Evolutionary conservation across 192 early-diverging fungal genomes (phyloP).

Genomic region (Coemansia sp.): DNA sequence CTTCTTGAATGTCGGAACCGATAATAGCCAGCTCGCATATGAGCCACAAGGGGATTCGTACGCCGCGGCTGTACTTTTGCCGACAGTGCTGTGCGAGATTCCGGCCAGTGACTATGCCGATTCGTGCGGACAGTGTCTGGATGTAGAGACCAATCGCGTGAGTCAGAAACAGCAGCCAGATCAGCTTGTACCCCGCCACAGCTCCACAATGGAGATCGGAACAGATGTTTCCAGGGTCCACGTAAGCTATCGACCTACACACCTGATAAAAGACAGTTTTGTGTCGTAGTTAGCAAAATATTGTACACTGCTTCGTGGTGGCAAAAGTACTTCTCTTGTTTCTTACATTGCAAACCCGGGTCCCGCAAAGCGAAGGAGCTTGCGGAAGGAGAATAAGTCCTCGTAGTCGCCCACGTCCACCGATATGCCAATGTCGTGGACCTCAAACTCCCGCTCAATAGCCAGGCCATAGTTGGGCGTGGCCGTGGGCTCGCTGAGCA

Average conservation of each 20-base stretch:
- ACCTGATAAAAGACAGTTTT: not conserved
- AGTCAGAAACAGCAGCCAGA: conserved; percentile 65
- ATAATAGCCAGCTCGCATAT: conserved; percentile 68
- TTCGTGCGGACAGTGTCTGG: conserved; percentile 60
- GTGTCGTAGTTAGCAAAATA: not conserved
- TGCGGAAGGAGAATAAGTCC: conserved; percentile 57
- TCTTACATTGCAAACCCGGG: conserved; percentile 60
- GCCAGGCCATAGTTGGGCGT: conserved; percentile 14
- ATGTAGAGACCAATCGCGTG: conserved; percentile 64
- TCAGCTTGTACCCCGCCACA: conserved; percentile 63
- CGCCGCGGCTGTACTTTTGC: conserved; percentile 38
- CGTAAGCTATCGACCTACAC: conserved; percentile 61
- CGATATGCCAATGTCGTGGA: conserved; percentile 36
- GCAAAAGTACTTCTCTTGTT: not conserved
- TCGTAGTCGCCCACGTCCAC: conserved; percentile 56
- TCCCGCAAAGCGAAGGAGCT: conserved; percentile 63
- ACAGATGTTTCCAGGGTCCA: conserved; percentile 70
- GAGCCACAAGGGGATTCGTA: conserved; percentile 55
- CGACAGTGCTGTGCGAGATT: conserved; percentile 62
- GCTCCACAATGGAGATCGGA: conserved; percentile 70
- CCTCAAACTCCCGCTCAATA: conserved; percentile 40
- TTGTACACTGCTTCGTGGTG: not conserved
- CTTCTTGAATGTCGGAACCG: conserved; percentile 72
- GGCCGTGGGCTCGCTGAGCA: conserved; percentile 8
- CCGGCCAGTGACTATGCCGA: conserved; percentile 64